Conservation (phyloP, 176 grass and related monocot genomes). For the Oryza nivara region DNA sequence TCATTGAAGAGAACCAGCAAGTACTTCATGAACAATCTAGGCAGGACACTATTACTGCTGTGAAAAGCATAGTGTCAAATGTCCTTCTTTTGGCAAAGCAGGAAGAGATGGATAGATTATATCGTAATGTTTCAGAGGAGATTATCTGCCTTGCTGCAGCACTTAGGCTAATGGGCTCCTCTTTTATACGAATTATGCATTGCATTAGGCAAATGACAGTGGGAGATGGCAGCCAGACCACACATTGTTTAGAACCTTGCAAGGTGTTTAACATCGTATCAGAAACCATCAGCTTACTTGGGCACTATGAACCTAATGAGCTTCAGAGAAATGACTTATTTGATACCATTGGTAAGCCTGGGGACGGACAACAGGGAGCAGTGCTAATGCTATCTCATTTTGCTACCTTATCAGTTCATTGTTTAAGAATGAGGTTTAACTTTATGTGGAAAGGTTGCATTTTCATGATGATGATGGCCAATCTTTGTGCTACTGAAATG, state of each 20-base stretch:
- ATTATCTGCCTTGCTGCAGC: constrained; percentile 53
- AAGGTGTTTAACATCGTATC: background rate
- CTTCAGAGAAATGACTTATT: constrained; percentile 40
- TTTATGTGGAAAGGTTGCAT: constrained; percentile 64
- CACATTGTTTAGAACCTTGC: background rate
- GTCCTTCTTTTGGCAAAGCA: constrained; percentile 31
- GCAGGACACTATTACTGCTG: constrained; percentile 17
- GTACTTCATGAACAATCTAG: constrained; percentile 50
- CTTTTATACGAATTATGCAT: constrained; percentile 36
- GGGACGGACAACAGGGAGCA: constrained; percentile 12
- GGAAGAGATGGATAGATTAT: constrained; percentile 6
- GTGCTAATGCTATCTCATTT: constrained; percentile 59
- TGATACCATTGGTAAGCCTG: constrained; percentile 19
- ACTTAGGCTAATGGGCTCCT: constrained; percentile 45
- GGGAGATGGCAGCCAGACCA: background rate
- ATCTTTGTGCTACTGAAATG: constrained; percentile 59
- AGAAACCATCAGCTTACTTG: constrained; percentile 32
- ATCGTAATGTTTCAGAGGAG: constrained; percentile 38
- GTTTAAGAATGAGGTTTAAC: constrained; percentile 53
- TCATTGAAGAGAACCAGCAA: constrained; percentile 52
- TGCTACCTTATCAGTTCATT: constrained; percentile 47
- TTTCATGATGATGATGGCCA: constrained; percentile 66
- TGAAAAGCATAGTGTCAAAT: constrained; percentile 42
- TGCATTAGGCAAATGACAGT: constrained; percentile 7
- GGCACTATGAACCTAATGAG: constrained; percentile 34